A percentile compares a stretch with the other conserved stretches of the same genome.
Conservation (phyloP, 495 filamentous ascomycete genomes). For the Neurospora africana region DNA sequence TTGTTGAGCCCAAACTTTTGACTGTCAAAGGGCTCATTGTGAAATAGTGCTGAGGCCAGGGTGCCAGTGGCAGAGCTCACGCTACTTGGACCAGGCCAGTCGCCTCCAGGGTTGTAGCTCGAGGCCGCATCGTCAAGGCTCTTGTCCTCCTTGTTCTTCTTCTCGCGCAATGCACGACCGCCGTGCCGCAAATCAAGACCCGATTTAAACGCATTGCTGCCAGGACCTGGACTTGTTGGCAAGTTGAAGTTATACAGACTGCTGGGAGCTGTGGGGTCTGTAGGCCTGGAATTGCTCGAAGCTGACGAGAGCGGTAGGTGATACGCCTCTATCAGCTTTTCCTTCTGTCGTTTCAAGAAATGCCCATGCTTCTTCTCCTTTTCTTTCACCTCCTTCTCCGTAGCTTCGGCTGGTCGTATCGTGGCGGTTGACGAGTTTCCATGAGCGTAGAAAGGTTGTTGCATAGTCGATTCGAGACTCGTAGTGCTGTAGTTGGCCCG, state of each 20-base stretch:
- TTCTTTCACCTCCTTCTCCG: constrained; percentile 38
- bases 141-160: constrained; percentile 77
- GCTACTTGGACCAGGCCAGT: constrained; percentile 45
- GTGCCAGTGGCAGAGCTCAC: constrained; percentile 31
- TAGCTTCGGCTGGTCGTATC: constrained; percentile 41
- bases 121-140: constrained; percentile 31
- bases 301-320: constrained; percentile 79
- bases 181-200: constrained; percentile 81
- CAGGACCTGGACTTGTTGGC: constrained; percentile 63
- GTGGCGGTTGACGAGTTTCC: constrained; percentile 80
- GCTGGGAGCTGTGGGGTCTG: constrained; percentile 73
- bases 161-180: constrained; percentile 73
- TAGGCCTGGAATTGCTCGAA: constrained; percentile 76
- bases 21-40: constrained; percentile 37
- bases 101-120: constrained; percentile 21
- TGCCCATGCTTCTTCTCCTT: constrained; percentile 63
- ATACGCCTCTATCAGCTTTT: constrained; percentile 78
- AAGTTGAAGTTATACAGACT: constrained; percentile 65
- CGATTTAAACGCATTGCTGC: constrained; percentile 61
- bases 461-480: constrained; percentile 59
- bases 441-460: constrained; percentile 64
- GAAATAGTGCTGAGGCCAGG: constrained; percentile 25
- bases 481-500: constrained; percentile 67
- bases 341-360: constrained; percentile 83
- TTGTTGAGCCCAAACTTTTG: constrained; percentile 61